A percentile compares a stretch with the other conserved stretches of the same genome.
These are phyloP conservation scores for Castanopsis chinensis DNA, from an alignment of 306 rosid genomes.

Conservation along the genomic window DNA sequence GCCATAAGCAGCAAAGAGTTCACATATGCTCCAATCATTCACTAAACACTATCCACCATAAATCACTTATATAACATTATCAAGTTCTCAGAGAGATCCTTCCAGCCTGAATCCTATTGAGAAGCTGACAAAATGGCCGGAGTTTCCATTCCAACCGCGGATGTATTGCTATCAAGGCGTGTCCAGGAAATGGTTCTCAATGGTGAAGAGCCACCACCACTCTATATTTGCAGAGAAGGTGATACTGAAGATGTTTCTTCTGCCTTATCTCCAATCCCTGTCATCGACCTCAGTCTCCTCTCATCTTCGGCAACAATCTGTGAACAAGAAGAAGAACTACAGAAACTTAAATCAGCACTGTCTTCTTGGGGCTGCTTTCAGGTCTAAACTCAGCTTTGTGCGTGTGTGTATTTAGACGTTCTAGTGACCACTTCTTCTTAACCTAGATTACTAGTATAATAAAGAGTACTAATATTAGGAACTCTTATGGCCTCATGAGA, in stretches of 20 bases:
- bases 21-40: not conserved
- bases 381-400: constrained; percentile 1
- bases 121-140: not conserved
- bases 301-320: constrained; percentile 6
- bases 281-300: constrained; percentile 25
- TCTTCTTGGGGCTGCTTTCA: constrained; percentile 46
- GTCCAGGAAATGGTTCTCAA: constrained; percentile 40
- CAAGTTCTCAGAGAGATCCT: not conserved
- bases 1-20: not conserved
- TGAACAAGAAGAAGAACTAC: constrained; percentile 18
- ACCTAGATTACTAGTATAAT: no score
- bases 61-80: not conserved
- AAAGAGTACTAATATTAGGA: no score
- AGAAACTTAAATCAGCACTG: constrained; percentile 35
- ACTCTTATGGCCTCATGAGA: no score
- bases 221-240: constrained; percentile 33
- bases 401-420: not conserved
- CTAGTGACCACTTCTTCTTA: not conserved
- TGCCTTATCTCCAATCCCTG: constrained; percentile 16
- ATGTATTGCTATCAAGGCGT: constrained; percentile 28
- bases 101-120: not conserved
- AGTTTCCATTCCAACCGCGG: not conserved
- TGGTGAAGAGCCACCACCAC: constrained; percentile 32
- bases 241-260: constrained; percentile 9
- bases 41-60: not conserved